Evolutionary conservation across 352 stramenopile species (phyloP).

Genomic region (Pythium folliculosum): DNA sequence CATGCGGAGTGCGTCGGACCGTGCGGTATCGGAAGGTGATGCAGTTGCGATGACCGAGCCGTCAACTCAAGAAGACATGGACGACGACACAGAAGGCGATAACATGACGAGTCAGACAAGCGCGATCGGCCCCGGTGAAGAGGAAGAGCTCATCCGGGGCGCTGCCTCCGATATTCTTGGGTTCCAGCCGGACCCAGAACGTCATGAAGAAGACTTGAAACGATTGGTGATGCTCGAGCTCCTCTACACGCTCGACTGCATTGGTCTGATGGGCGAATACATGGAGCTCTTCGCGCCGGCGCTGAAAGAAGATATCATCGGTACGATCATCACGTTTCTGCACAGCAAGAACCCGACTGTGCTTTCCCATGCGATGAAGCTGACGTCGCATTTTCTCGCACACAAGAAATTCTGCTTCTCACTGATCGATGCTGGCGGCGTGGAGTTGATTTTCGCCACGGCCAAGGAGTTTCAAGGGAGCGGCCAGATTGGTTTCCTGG

Average conservation of each 20-base stretch:
- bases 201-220: constrained; percentile 80
- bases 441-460: constrained; percentile 69
- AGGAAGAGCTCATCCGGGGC: constrained; percentile 4
- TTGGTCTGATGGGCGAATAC: constrained; percentile 85
- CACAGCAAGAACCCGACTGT: constrained; percentile 83
- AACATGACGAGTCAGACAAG: neutral
- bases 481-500: constrained; percentile 60
- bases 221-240: constrained; percentile 81
- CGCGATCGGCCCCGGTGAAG: neutral
- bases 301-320: constrained; percentile 82
- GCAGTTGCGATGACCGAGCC: neutral
- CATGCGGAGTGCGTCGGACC: neutral
- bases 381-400: constrained; percentile 83
- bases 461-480: constrained; percentile 57
- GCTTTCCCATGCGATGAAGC: constrained; percentile 78
- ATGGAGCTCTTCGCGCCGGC: constrained; percentile 81
- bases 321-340: constrained; percentile 81
- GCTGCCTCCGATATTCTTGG: constrained; percentile 10
- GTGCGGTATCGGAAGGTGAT: neutral
- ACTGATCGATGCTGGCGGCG: constrained; percentile 71
- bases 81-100: constrained; percentile 15
- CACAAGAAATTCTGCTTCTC: constrained; percentile 87
- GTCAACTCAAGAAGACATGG: constrained; percentile 12
- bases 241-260: constrained; percentile 80
- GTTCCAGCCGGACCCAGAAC: constrained; percentile 38